Evolutionary conservation across 257 asterid genomes (phyloP).

Genomic region (Solanum acaule): DNA sequence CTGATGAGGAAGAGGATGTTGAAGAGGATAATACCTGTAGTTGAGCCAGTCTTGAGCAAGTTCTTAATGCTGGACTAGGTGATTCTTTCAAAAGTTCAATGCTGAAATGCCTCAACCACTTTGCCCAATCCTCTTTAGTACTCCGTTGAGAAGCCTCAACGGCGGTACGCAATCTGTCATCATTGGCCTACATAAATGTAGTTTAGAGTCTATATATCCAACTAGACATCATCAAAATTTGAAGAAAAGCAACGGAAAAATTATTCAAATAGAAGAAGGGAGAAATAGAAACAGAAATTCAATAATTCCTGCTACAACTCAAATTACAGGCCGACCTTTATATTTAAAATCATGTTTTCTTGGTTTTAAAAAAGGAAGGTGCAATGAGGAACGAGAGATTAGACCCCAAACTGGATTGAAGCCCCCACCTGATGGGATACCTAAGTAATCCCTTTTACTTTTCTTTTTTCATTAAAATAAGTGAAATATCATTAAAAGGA

Average conservation of each 20-base stretch:
- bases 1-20: no score
- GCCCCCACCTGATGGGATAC: not conserved
- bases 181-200: constrained; percentile 53
- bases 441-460: not conserved
- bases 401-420: not conserved
- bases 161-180: constrained; percentile 73
- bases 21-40: no score
- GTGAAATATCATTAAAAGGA: not conserved
- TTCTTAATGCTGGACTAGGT: no score
- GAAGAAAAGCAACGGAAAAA: not conserved
- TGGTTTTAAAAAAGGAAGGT: not conserved
- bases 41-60: no score
- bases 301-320: not conserved
- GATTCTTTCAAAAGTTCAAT: constrained; percentile 90
- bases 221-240: not conserved
- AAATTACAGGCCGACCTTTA: not conserved
- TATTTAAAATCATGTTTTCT: not conserved
- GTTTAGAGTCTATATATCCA: not conserved
- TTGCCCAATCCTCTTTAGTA: constrained; percentile 98
- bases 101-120: constrained; percentile 99
- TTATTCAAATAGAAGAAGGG: not conserved
- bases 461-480: not conserved
- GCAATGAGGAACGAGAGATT: not conserved
- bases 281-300: not conserved
- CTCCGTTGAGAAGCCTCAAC: constrained; percentile 99